A percentile compares a stretch with the other conserved stretches of the same genome.
phyloP scores from a whole-genome alignment of 192 early-diverging fungal species.

The Coemansia guatemalensis region DNA sequence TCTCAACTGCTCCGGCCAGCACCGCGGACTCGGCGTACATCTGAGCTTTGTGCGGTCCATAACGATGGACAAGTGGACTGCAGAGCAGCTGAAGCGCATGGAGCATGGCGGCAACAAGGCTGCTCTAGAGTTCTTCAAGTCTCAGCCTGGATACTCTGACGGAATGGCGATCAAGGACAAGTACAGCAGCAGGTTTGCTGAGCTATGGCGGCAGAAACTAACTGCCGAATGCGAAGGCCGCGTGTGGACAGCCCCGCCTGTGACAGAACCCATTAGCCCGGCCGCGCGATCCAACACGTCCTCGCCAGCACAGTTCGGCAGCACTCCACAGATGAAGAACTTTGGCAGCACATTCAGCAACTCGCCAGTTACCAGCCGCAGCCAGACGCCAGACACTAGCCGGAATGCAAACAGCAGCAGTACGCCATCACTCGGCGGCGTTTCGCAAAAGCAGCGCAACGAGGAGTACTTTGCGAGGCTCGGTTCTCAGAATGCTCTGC shows the following conservation, averaged over 20 bases:
- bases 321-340: conserved; percentile 54
- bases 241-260: conserved; percentile 40
- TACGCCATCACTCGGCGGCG: conserved; percentile 9
- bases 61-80: conserved; percentile 96
- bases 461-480: conserved; percentile 78
- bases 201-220: conserved; percentile 88
- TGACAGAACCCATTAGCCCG: conserved; percentile 22
- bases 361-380: conserved; percentile 23
- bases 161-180: conserved; percentile 82
- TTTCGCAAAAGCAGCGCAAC: conserved; percentile 63
- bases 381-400: conserved; percentile 31
- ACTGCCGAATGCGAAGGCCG: conserved; percentile 67
- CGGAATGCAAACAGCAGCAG: conserved; percentile 12
- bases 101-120: conserved; percentile 86
- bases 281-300: conserved; percentile 26
- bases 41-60: conserved; percentile 97
- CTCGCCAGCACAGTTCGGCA: conserved; percentile 21
- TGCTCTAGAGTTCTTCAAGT: conserved; percentile 81
- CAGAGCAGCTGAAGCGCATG: conserved; percentile 96
- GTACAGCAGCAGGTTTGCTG: conserved; percentile 84
- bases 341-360: conserved; percentile 12
- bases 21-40: conserved; percentile 80
- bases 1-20: conserved; percentile 89
- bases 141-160: conserved; percentile 72
- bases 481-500: conserved; percentile 57